Evolutionary conservation across 2,329 filamentous ascomycete species (phyloP).

Genomic region (Elsinoe ampelina): DNA sequence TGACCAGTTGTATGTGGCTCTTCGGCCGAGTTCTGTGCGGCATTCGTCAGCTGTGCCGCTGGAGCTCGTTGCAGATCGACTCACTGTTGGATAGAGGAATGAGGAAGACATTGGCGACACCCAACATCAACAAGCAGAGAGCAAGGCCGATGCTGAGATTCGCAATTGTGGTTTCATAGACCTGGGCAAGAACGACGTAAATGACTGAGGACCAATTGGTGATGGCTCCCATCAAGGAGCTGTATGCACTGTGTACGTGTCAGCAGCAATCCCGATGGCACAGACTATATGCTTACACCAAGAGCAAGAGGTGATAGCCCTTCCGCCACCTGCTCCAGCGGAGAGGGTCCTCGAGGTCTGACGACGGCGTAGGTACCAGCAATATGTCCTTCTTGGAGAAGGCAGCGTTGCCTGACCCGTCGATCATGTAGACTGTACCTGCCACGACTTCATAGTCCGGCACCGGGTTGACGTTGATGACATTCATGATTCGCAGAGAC

Average conservation of each 20-base stretch:
- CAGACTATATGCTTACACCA: constrained; percentile 6
- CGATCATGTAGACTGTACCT: constrained; percentile 15
- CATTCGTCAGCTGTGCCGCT: too few species aligned
- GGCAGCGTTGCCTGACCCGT: background rate
- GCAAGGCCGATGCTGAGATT: constrained; percentile 16
- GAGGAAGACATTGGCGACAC: constrained; percentile 16
- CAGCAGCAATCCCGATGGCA: background rate
- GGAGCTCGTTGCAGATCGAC: background rate
- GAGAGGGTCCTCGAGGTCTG: constrained; percentile 15
- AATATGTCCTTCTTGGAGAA: constrained; percentile 16
- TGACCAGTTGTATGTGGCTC: constrained; percentile 15
- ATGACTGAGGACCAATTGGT: constrained; percentile 18
- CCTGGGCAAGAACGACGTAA: constrained; percentile 15
- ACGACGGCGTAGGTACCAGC: constrained; percentile 16
- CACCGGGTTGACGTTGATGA: constrained; percentile 6
- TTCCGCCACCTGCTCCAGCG: constrained; percentile 17
- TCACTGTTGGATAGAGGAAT: constrained; percentile 17
- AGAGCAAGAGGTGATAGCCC: constrained; percentile 15
- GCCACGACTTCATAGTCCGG: constrained; percentile 16
- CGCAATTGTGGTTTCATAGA: constrained; percentile 14
- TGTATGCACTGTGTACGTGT: constrained; percentile 11
- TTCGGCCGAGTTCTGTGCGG: constrained; percentile 15
- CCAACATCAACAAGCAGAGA: constrained; percentile 14
- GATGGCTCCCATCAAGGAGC: constrained; percentile 17
- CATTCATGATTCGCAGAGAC: background rate